Conservation (phyloP, 768 basidiomycete species). For the Serendipita sp. region DNA sequence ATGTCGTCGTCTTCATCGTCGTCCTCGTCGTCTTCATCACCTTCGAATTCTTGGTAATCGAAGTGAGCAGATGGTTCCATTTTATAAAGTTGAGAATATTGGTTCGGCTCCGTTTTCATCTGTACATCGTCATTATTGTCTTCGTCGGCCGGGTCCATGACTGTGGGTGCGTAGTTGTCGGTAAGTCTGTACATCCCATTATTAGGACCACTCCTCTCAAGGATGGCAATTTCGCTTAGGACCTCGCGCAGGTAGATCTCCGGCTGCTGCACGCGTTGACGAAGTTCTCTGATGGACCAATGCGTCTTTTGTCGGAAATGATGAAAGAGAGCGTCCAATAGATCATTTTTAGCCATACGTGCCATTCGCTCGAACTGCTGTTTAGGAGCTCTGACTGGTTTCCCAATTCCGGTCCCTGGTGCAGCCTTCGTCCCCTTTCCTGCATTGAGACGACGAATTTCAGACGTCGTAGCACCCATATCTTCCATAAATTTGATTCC, state of each 20-base stretch:
- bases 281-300: conserved; percentile 63
- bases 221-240: conserved; percentile 52
- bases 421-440: conserved; percentile 29
- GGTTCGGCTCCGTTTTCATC: conserved; percentile 18
- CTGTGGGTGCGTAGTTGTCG: conserved; percentile 29
- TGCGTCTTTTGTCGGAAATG: conserved; percentile 63
- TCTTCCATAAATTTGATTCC: conserved; percentile 64
- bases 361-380: conserved; percentile 74
- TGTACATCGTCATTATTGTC: conserved; percentile 20
- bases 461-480: conserved; percentile 35
- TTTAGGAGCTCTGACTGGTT: conserved; percentile 35
- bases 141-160: conserved; percentile 15
- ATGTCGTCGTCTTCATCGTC: conserved; percentile 32
- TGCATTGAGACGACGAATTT: conserved; percentile 8
- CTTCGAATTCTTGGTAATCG: not conserved
- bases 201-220: conserved; percentile 66
- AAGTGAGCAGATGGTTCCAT: not conserved
- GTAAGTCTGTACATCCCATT: conserved; percentile 70
- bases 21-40: conserved; percentile 23
- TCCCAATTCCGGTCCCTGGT: not conserved
- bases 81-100: not conserved
- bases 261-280: conserved; percentile 71
- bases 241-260: conserved; percentile 77
- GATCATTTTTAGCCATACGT: conserved; percentile 78
- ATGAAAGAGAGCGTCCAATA: conserved; percentile 66